Conservation (phyloP, 2,329 filamentous ascomycete species). For the Scytalidium sp. region DNA sequence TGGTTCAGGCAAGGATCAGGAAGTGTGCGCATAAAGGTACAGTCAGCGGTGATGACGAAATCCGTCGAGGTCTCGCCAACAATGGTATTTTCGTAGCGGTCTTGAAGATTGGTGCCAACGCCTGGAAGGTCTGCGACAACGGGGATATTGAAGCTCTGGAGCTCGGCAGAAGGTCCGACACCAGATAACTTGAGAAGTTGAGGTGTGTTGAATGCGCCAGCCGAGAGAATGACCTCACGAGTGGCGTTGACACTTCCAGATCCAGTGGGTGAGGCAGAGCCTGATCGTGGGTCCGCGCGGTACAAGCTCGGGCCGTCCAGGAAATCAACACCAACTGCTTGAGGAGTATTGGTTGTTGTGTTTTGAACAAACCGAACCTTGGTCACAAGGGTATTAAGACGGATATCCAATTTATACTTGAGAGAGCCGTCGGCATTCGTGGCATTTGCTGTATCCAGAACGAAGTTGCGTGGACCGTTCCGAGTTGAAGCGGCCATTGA, state of each 20-base stretch:
- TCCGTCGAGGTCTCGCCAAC: conserved; percentile 37
- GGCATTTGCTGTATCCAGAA: conserved; percentile 18
- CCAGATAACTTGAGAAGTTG: conserved; percentile 45
- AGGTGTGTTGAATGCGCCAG: conserved; percentile 44
- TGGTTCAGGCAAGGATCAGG: conserved; percentile 32
- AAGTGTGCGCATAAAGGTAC: conserved; percentile 31
- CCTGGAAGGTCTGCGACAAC: conserved; percentile 56
- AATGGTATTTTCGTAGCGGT: conserved; percentile 50
- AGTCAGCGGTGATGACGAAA: conserved; percentile 31
- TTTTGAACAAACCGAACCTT: conserved; percentile 35
- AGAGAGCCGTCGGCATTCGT: conserved; percentile 12
- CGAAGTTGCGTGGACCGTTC: conserved; percentile 19
- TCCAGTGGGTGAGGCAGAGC: conserved; percentile 20
- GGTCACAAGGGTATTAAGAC: conserved; percentile 30
- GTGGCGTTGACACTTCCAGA: conserved; percentile 29
- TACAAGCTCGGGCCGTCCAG: conserved; percentile 39
- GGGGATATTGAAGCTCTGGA: conserved; percentile 41
- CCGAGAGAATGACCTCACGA: conserved; percentile 45
- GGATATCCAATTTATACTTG: conserved; percentile 17
- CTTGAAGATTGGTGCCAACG: conserved; percentile 60
- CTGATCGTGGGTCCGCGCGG: conserved; percentile 36
- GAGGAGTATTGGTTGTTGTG: conserved; percentile 22
- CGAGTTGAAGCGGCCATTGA: conserved; percentile 14
- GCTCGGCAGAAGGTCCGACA: conserved; percentile 37
- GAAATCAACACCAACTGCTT: conserved; percentile 40